Evolutionary conservation across 106 monocot species (phyloP), one percentile per base, ranked within the genome.

Genomic region (Posidonia australis): DNA sequence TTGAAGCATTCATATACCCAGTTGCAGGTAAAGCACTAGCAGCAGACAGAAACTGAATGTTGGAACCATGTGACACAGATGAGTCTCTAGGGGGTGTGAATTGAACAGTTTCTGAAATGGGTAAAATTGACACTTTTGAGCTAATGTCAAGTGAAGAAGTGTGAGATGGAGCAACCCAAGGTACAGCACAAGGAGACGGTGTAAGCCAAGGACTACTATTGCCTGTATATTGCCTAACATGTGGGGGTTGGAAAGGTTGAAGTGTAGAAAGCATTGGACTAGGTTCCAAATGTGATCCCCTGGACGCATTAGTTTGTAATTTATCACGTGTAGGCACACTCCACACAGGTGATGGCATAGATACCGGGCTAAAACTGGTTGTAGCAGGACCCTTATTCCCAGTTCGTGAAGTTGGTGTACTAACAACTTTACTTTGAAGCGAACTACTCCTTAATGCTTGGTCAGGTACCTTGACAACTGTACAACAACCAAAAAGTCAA

Each of bases 281-380:
- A 61, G 79, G 81, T 36, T 86, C 85, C 46, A 87, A 22, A 10
- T 78, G 63, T 24, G 70, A 66, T n/a, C 77, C 73, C 70, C 80
- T 80, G 62, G 74, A 55, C 44, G 79, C 49, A 58, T 59, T 84
- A 20, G 78, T 69, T 30, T 55, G 31, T 30, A 76, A 66, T 45
- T 31, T 60, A 75, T 81, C 81, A 70, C 30, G 66, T 65, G 68
- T 17, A 27, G 82, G 63, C 5, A 72, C 22, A 61, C 62, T 76
- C 80, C 78, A 72, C 30, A 80, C 30, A 60, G 90, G 80, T 29
- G 84, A 74, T 51, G 78, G 68, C 44, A 77, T 75, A 46, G 89
- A 60, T 41, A 72, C 23, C 14, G 83, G 49, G 60, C 53, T 51
- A 45, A 77, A 66, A 70, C 30, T 19, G 25, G 76, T 24, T 52